Conservation (phyloP, 1,139 yeast species). For the Candida sanyaensis region DNA sequence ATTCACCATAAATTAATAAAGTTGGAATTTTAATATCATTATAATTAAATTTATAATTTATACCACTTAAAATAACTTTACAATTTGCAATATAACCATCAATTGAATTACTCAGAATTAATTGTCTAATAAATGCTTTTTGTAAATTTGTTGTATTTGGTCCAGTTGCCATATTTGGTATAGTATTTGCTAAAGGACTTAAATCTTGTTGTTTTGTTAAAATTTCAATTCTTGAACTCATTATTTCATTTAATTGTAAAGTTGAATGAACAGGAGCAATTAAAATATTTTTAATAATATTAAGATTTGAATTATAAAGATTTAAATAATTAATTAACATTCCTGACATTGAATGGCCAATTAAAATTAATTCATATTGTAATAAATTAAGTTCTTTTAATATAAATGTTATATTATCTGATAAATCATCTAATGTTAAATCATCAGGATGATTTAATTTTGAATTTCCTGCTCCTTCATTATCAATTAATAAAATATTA, state of each 20-base stretch:
- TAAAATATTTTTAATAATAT: constrained; percentile 17
- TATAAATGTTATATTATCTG: constrained; percentile 19
- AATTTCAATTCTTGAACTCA: constrained; percentile 17
- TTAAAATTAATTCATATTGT: constrained; percentile 15
- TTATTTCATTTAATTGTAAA: constrained; percentile 15
- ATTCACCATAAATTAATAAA: constrained; percentile 22
- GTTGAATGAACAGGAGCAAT: constrained; percentile 29
- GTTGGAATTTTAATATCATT: constrained; percentile 16
- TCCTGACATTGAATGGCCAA: constrained; percentile 33
- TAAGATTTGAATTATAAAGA: constrained; percentile 6
- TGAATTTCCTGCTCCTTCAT: constrained; percentile 25
- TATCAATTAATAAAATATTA: constrained; percentile 24
- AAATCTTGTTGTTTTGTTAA: constrained; percentile 15
- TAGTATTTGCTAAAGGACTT: constrained; percentile 18
- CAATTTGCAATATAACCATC: constrained; percentile 26
- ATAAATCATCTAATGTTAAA: constrained; percentile 19
- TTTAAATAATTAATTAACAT: constrained; percentile 22
- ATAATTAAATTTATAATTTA: constrained; percentile 15
- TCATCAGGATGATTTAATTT: constrained; percentile 9
- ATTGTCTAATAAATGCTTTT: constrained; percentile 23
- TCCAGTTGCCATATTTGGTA: constrained; percentile 25
- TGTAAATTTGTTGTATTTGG: constrained; percentile 16
- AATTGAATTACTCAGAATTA: constrained; percentile 20
- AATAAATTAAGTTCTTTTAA: constrained; percentile 16
- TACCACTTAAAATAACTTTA: constrained; percentile 21